phyloP scores from a whole-genome alignment of 179 eudicot genomes.

The Corrigiola litoralis region DNA sequence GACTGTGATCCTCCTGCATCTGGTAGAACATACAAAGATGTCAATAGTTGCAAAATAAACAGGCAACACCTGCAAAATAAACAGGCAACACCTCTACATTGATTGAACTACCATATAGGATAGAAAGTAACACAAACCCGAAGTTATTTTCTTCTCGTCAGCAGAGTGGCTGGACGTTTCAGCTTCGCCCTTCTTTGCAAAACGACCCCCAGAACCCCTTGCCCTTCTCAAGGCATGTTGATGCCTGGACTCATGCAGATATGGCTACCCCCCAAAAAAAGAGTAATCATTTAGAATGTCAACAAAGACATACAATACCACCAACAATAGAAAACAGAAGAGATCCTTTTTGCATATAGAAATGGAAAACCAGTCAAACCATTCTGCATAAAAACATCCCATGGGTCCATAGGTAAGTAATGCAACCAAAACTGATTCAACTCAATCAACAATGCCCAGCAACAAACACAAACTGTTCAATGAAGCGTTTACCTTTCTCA shows the following conservation, averaged over 20 bases:
- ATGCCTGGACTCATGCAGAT: constrained; percentile 89
- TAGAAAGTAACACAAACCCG: constrained; percentile 25
- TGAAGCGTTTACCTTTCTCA: constrained; percentile 43
- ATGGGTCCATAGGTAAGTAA: too few species aligned
- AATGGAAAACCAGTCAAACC: too few species aligned
- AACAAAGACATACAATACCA: neutral
- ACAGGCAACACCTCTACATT: neutral
- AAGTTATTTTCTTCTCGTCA: constrained; percentile 27
- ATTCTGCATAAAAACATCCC: too few species aligned
- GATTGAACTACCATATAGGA: constrained; percentile 8
- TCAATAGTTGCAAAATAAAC: neutral
- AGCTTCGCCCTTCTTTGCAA: constrained; percentile 60
- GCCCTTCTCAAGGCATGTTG: constrained; percentile 89
- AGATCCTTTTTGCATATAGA: neutral
- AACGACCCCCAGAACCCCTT: constrained; percentile 85
- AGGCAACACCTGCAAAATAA: constrained; percentile 8
- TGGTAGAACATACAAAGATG: neutral
- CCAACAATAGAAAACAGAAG: neutral
- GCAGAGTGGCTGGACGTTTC: constrained; percentile 30
- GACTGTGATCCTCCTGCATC: constrained; percentile 28
- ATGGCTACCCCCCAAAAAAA: constrained; percentile 47
- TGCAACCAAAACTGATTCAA: neutral
- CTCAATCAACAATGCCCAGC: neutral
- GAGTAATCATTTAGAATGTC: neutral
- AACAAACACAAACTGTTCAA: neutral